phyloP scores from a whole-genome alignment of 139 green algal species.

The Nannochloris sp. region DNA sequence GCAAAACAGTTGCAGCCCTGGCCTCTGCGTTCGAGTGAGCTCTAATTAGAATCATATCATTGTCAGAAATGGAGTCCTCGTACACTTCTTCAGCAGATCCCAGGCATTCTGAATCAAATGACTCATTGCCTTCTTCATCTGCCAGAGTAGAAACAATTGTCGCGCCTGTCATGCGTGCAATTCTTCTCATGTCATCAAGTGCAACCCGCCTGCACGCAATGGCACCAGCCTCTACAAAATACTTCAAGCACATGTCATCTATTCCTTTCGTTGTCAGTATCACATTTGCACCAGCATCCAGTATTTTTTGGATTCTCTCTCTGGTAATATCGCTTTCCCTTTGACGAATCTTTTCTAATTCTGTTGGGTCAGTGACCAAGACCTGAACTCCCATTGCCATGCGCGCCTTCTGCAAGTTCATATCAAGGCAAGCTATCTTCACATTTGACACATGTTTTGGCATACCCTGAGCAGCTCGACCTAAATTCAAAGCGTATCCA shows the following conservation, averaged over 20 bases:
- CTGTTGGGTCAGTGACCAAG: slow-evolving; percentile 87
- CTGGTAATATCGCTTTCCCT: slow-evolving; percentile 94
- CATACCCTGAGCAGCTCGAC: slow-evolving; percentile 71
- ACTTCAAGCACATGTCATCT: slow-evolving; percentile 96
- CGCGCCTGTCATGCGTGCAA: slow-evolving; percentile 86
- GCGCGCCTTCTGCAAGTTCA: slow-evolving; percentile 84
- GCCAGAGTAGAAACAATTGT: slow-evolving; percentile 79
- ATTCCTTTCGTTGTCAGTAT: slow-evolving; percentile 99
- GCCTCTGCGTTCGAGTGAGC: slow-evolving; percentile 39
- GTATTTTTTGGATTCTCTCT: slow-evolving; percentile 86
- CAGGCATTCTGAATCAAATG: slow-evolving; percentile 75
- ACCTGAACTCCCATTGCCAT: slow-evolving; percentile 88
- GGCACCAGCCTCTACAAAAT: slow-evolving; percentile 95
- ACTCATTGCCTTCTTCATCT: slow-evolving; percentile 96
- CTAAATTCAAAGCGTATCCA: slow-evolving; percentile 93
- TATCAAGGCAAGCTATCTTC: slow-evolving; percentile 86
- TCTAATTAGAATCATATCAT: slow-evolving; percentile 73
- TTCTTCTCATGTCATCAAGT: slow-evolving; percentile 92
- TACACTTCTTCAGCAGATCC: slow-evolving; percentile 66
- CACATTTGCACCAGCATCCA: slow-evolving; percentile 91
- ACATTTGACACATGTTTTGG: slow-evolving; percentile 40
- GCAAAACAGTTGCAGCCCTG: slow-evolving; percentile 58
- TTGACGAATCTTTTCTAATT: slow-evolving; percentile 92
- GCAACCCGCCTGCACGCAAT: slow-evolving; percentile 85
- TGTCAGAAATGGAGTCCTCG: slow-evolving; percentile 62